Evolutionary conservation across 192 early-diverging fungal genomes (phyloP).

Genomic region (Umbelopsis isabellina): DNA sequence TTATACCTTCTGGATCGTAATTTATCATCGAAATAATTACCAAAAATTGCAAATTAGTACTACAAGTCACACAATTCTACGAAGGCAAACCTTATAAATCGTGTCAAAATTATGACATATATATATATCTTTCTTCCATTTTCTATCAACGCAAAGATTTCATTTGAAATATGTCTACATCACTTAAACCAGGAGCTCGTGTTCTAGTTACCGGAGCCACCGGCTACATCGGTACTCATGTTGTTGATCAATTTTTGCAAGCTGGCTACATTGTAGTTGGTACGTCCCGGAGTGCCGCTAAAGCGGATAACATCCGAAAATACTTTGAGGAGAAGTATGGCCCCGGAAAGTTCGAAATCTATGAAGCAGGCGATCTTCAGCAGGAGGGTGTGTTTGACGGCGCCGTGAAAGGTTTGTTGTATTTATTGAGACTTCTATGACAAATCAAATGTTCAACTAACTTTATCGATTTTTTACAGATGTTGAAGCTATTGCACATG

Average conservation of each 20-base stretch:
- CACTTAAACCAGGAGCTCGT: conserved; percentile 5
- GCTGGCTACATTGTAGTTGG: conserved; percentile 46
- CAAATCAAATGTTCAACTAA: background rate
- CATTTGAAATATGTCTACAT: background rate
- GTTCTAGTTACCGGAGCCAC: conserved; percentile 40
- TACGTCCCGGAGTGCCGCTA: conserved; percentile 39
- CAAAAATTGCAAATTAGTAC: too few relatives aligned
- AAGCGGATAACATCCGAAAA: conserved; percentile 24
- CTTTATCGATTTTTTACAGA: conserved; percentile 4
- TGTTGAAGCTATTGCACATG: conserved; percentile 45
- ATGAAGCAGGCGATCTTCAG: conserved; percentile 41
- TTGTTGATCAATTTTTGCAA: conserved; percentile 47
- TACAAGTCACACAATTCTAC: too few relatives aligned
- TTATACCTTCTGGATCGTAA: too few relatives aligned
- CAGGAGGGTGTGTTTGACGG: conserved; percentile 44
- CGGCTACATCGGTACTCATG: conserved; percentile 48
- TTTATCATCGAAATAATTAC: too few relatives aligned
- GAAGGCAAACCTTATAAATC: too few relatives aligned
- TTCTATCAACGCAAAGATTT: too few relatives aligned
- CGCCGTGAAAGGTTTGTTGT: conserved; percentile 41
- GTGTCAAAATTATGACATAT: too few relatives aligned
- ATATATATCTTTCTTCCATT: too few relatives aligned
- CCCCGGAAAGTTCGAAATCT: conserved; percentile 27
- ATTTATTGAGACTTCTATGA: background rate
- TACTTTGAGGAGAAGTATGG: conserved; percentile 1